These are phyloP conservation scores for Fimicolochytrium jonesii DNA, from an alignment of 192 early-diverging fungal species.

Conservation along the genomic window DNA sequence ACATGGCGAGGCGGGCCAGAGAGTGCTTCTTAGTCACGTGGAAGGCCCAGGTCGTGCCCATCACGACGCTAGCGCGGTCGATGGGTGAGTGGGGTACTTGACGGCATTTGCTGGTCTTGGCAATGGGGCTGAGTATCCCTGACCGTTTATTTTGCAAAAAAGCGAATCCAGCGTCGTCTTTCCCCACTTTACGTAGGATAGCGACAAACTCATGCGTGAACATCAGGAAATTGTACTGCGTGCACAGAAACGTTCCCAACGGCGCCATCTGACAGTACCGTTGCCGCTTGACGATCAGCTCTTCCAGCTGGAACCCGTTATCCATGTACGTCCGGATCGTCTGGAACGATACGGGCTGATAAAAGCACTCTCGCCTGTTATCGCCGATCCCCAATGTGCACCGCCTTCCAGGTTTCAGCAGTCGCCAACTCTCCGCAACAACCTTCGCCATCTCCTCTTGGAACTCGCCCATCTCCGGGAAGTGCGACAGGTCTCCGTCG, in stretches of 20 bases:
- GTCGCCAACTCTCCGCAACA: conserved; percentile 61
- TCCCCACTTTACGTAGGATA: conserved; percentile 45
- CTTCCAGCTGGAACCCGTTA: conserved; percentile 84
- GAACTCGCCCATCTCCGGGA: conserved; percentile 72
- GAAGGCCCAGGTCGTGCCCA: conserved; percentile 91
- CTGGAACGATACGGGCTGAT: conserved; percentile 81
- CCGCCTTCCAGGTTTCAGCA: conserved; percentile 60
- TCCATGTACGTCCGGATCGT: conserved; percentile 77
- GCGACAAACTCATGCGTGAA: conserved; percentile 93
- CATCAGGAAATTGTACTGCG: conserved; percentile 86
- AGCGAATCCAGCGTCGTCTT: too few species aligned
- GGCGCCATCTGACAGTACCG: conserved; percentile 83
- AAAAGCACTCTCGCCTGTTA: conserved; percentile 86
- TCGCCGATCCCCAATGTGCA: conserved; percentile 90
- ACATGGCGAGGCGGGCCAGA: conserved; percentile 69
- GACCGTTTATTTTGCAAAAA: too few species aligned
- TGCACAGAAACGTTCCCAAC: conserved; percentile 82
- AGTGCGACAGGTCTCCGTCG: conserved; percentile 81
- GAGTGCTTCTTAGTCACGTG: conserved; percentile 52
- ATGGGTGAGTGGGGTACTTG: conserved; percentile 72
- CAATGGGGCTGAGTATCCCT: too few species aligned
- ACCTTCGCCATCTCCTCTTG: conserved; percentile 69
- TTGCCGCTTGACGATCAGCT: conserved; percentile 85
- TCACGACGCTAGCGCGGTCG: conserved; percentile 77
- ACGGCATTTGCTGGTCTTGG: too few species aligned